Evolutionary conservation across 441 rosid species (phyloP), one percentile per base, ranked within the genome.

Genomic region (Adansonia grandidieri): DNA sequence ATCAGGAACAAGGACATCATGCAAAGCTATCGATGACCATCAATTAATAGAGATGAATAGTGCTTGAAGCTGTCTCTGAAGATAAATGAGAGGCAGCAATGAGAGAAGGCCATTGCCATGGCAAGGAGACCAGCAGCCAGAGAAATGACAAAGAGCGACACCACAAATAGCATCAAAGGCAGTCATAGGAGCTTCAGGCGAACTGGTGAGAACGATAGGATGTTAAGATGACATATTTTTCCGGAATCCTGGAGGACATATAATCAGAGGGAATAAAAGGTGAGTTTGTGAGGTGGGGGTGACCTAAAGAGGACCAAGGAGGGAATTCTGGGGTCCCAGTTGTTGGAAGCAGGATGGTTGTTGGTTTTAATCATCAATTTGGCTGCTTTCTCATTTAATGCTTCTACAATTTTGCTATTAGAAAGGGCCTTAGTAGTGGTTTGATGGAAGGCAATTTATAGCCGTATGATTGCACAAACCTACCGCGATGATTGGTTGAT

Each of bases 21-120:
- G 87, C 57, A 82, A 37, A 42, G 85, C 82, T 1, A 84, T 77
- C 0, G 87, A 48, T n/a, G 89, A 85, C 86, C 87, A 85, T 86
- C 87, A 85, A 65, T 77, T 28, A 28, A 80, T 88, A 87, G 57
- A 85, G 85, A 77, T 85, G 86, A 76, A 87, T 79, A 9, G 87
- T 82, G 78, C 83, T 84, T 0, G 82, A 83, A 71, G 77, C 80
- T 1, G 86, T 84, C 71, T 80, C 61, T 14, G 85, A 63, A 6
- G 86, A 87, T 63, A 85, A 58, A 67, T 88, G 91, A 42, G 89
- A 81, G 54, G 85, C 87, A 5, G 88, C 91, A 74, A 87, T 79
- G 66, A 78, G 82, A 42, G 87, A 24, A 24, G 28, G 68, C 91
- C 91, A 28, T 75, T 81, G 32, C 32, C 6, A 40, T 4, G 44